These are phyloP conservation scores for Volutella citrinella DNA, from an alignment of 2,329 filamentous ascomycete genomes.

Conservation along the genomic window DNA sequence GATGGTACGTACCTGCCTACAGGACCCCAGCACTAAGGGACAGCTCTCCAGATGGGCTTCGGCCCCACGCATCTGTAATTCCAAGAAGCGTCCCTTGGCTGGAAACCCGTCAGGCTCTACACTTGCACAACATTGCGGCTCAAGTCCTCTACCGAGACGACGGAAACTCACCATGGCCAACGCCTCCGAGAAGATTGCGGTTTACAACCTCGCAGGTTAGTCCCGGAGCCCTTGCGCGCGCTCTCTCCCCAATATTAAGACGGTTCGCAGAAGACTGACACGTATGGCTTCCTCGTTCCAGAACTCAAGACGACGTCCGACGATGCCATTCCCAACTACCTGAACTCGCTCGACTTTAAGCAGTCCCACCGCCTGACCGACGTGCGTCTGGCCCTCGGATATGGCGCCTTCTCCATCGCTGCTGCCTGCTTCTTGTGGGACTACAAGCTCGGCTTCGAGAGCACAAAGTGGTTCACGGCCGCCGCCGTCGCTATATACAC, in stretches of 20 bases:
- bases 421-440: constrained; percentile 87
- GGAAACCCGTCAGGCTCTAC: neutral
- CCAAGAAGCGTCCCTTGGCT: constrained; percentile 3
- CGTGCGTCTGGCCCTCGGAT: constrained; percentile 79
- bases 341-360: constrained; percentile 80
- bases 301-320: constrained; percentile 97
- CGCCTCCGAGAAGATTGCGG: constrained; percentile 53
- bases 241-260: neutral
- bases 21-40: no score
- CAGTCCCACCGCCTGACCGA: constrained; percentile 81
- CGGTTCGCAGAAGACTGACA: constrained; percentile 17
- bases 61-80: no score
- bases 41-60: constrained; percentile 8
- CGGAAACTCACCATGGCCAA: constrained; percentile 30
- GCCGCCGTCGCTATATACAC: constrained; percentile 78
- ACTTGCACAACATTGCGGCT: no score
- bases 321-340: constrained; percentile 90
- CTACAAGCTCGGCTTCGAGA: constrained; percentile 86
- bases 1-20: neutral
- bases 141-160: neutral
- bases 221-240: constrained; percentile 2
- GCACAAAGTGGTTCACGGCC: constrained; percentile 77
- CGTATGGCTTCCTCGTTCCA: constrained; percentile 37
- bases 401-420: constrained; percentile 74
- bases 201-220: constrained; percentile 65